Conservation (phyloP, 179 eudicot genomes). For the Carnegiea gigantea region DNA sequence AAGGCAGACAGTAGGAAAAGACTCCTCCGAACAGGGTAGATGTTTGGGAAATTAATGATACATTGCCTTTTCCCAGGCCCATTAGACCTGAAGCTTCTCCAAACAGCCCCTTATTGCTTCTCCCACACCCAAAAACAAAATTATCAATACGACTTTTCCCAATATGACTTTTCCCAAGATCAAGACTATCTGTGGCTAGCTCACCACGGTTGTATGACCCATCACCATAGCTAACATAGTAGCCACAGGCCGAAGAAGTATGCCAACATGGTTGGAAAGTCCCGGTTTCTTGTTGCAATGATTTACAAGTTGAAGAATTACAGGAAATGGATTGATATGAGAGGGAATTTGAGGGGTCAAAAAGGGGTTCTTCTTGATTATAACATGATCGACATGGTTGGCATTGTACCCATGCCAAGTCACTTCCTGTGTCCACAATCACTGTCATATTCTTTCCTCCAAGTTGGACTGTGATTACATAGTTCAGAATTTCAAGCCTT, state of each 20-base stretch:
- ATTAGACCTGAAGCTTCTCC: slow-evolving; percentile 33
- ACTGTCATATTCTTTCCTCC: slow-evolving; percentile 37
- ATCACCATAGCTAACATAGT: slow-evolving; percentile 35
- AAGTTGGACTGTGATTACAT: slow-evolving; percentile 26
- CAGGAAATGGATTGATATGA: slow-evolving; percentile 25
- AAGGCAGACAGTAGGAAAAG: slow-evolving; percentile 37
- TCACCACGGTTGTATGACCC: slow-evolving; percentile 33
- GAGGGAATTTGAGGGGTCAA: slow-evolving; percentile 22
- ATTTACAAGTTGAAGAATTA: slow-evolving; percentile 27
- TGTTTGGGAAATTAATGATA: slow-evolving; percentile 29
- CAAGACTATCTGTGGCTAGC: slow-evolving; percentile 24
- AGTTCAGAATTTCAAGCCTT: slow-evolving; percentile 33
- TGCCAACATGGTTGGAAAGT: slow-evolving; percentile 12
- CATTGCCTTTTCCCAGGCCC: slow-evolving; percentile 29
- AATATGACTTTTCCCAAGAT: slow-evolving; percentile 22
- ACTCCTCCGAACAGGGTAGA: slow-evolving; percentile 26
- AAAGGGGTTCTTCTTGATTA: slow-evolving; percentile 31
- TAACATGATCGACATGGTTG: slow-evolving; percentile 33
- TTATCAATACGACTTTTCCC: slow-evolving; percentile 16
- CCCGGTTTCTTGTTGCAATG: slow-evolving; percentile 21
- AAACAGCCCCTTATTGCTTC: slow-evolving; percentile 32
- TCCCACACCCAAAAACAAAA: slow-evolving; percentile 38
- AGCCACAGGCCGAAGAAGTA: slow-evolving; percentile 23
- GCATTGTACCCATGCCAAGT: slow-evolving; percentile 38
- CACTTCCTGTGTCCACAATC: slow-evolving; percentile 35